Conservation (phyloP, 371 early-diverging fungal species). For the Mucor piriformis region DNA sequence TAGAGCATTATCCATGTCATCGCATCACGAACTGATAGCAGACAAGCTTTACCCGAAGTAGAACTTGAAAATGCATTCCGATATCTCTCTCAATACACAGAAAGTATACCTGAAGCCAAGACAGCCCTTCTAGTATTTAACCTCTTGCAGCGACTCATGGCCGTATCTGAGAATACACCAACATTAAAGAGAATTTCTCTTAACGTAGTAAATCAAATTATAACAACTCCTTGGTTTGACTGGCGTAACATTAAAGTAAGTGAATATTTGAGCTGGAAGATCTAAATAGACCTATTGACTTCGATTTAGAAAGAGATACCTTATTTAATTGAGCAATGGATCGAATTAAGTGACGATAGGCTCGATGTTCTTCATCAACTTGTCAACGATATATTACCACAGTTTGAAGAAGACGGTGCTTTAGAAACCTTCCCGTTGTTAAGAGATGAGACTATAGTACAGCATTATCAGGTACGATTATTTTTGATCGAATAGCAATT, state of each 20-base stretch:
- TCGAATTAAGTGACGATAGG: conserved; percentile 46
- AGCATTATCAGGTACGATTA: conserved; percentile 49
- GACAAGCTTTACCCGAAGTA: conserved; percentile 13
- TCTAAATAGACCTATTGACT: too few species aligned
- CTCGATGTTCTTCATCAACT: conserved; percentile 49
- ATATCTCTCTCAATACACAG: conserved; percentile 36
- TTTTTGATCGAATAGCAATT: neutral
- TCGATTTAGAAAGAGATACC: conserved; percentile 45
- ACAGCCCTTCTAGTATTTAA: conserved; percentile 39
- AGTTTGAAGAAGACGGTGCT: conserved; percentile 41
- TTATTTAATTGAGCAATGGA: conserved; percentile 46
- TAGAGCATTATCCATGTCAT: conserved; percentile 24
- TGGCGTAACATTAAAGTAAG: conserved; percentile 43
- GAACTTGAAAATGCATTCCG: conserved; percentile 35
- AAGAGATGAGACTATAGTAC: conserved; percentile 44
- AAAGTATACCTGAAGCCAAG: conserved; percentile 36
- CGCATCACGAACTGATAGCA: conserved; percentile 16
- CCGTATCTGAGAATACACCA: conserved; percentile 6
- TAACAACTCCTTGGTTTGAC: conserved; percentile 43
- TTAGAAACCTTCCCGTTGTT: conserved; percentile 54
- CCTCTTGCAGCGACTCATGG: conserved; percentile 30
- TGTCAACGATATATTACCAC: conserved; percentile 46
- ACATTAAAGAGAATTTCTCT: conserved; percentile 23
- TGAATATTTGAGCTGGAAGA: too few species aligned
- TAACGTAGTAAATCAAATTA: conserved; percentile 25